Conservation (phyloP, 2,329 filamentous ascomycete genomes). For the Uncinocarpus reesii region DNA sequence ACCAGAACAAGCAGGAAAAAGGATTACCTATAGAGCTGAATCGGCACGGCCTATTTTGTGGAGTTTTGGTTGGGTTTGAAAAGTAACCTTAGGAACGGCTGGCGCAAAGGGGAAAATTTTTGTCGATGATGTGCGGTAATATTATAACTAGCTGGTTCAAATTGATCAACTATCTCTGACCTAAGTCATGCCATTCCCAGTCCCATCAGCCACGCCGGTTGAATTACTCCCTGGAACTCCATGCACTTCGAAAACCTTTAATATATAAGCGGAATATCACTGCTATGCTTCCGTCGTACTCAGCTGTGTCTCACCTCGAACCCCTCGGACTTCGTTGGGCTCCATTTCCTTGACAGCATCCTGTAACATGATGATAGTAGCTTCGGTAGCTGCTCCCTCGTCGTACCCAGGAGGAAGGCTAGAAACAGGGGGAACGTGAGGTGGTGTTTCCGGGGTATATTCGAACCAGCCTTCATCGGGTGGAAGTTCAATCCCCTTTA, state of each 20-base stretch:
- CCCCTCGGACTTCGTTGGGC: background rate
- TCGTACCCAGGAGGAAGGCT: background rate
- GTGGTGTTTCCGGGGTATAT: slow-evolving; percentile 18
- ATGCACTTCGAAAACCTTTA: too few species aligned
- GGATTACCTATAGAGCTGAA: slow-evolving; percentile 62
- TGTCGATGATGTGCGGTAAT: background rate
- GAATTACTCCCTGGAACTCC: too few species aligned
- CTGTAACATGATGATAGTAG: slow-evolving; percentile 1
- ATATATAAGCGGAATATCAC: background rate
- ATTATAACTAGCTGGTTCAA: background rate
- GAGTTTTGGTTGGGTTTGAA: background rate
- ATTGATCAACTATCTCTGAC: too few species aligned
- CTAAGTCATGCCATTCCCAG: too few species aligned
- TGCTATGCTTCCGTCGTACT: too few species aligned
- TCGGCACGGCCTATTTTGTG: background rate
- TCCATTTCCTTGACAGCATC: slow-evolving; percentile 9
- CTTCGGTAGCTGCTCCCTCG: slow-evolving; percentile 3
- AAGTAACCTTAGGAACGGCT: background rate
- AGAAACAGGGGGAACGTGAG: background rate
- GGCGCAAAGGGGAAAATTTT: slow-evolving; percentile 4
- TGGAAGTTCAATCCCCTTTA: slow-evolving; percentile 20
- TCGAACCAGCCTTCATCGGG: slow-evolving; percentile 27
- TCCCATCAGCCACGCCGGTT: too few species aligned
- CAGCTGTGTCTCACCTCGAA: background rate
- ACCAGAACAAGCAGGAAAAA: slow-evolving; percentile 90